These are phyloP conservation scores for Arthrobotrys pseudoclavata DNA, from an alignment of 2,329 filamentous ascomycete genomes.

Conservation along the genomic window DNA sequence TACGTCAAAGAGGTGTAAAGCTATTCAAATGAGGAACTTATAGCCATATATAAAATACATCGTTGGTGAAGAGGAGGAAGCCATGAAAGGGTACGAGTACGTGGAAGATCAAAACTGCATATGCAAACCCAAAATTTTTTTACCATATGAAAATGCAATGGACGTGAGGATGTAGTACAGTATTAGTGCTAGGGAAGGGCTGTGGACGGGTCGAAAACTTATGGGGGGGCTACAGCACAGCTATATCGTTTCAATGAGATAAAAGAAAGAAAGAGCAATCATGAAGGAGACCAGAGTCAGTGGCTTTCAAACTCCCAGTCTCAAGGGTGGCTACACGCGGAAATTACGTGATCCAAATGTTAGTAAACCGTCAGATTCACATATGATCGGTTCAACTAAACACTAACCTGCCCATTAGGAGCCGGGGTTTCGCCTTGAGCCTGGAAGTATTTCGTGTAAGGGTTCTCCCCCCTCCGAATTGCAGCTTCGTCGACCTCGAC, in stretches of 20 bases:
- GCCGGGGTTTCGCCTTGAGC: constrained; percentile 64
- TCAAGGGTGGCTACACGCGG: constrained; percentile 44
- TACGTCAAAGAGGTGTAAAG: background rate
- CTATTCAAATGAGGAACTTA: background rate
- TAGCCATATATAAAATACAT: constrained; percentile 30
- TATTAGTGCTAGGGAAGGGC: constrained; percentile 38
- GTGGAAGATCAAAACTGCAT: background rate
- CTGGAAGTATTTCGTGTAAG: constrained; percentile 68
- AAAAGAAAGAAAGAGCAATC: background rate
- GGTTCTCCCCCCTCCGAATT: constrained; percentile 67
- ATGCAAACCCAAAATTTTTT: constrained; percentile 47
- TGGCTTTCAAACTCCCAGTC: constrained; percentile 36
- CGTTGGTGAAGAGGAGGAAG: background rate
- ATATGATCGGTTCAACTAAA: constrained; percentile 16
- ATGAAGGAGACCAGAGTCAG: background rate
- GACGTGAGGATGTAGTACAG: constrained; percentile 9
- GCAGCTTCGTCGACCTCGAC: constrained; percentile 68
- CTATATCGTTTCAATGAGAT: background rate
- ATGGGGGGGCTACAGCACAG: background rate
- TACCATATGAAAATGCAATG: constrained; percentile 55
- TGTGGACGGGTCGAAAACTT: background rate
- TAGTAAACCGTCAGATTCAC: constrained; percentile 26
- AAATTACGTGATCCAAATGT: constrained; percentile 21
- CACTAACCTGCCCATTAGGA: constrained; percentile 59
- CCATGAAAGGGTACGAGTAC: background rate